Conservation (phyloP, 2,329 filamentous ascomycete species). For the Hypoxylon sp. region DNA sequence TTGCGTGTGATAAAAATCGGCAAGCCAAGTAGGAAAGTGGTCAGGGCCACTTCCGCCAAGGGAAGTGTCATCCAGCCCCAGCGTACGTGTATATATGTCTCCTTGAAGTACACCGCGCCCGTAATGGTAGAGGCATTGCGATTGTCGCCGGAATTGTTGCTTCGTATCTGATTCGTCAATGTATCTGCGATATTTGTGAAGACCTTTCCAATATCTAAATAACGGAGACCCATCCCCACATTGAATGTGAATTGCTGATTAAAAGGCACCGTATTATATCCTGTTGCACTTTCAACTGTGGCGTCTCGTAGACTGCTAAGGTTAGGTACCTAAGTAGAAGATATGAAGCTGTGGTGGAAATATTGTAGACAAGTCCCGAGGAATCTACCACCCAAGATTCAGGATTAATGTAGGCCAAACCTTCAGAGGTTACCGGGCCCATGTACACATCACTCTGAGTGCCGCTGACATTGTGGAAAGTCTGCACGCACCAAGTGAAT, state of each 20-base stretch:
- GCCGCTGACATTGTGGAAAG: constrained; percentile 21
- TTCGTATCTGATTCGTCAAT: constrained; percentile 33
- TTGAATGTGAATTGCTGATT: neutral
- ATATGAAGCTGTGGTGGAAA: constrained; percentile 9
- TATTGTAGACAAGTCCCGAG: constrained; percentile 23
- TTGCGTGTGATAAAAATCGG: constrained; percentile 32
- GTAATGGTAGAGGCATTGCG: constrained; percentile 21
- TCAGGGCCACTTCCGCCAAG: constrained; percentile 31
- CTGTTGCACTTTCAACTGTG: constrained; percentile 19
- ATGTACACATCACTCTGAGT: constrained; percentile 23
- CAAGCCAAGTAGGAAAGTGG: constrained; percentile 30
- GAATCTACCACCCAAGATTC: constrained; percentile 9
- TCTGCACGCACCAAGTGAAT: constrained; percentile 36
- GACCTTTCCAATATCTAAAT: constrained; percentile 27
- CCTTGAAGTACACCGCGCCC: constrained; percentile 34
- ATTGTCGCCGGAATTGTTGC: constrained; percentile 41
- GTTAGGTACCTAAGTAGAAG: constrained; percentile 22
- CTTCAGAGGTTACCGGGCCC: constrained; percentile 2
- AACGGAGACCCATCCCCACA: constrained; percentile 22
- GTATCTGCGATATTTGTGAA: constrained; percentile 32
- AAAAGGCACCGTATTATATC: neutral
- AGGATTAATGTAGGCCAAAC: constrained; percentile 2
- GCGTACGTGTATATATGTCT: constrained; percentile 43
- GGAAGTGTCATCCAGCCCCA: constrained; percentile 42
- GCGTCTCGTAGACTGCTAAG: constrained; percentile 13